Base-by-base conservation (phyloP, 352 stramenopile genomes). In the Globisporangium rhizosaccharum region DNA sequence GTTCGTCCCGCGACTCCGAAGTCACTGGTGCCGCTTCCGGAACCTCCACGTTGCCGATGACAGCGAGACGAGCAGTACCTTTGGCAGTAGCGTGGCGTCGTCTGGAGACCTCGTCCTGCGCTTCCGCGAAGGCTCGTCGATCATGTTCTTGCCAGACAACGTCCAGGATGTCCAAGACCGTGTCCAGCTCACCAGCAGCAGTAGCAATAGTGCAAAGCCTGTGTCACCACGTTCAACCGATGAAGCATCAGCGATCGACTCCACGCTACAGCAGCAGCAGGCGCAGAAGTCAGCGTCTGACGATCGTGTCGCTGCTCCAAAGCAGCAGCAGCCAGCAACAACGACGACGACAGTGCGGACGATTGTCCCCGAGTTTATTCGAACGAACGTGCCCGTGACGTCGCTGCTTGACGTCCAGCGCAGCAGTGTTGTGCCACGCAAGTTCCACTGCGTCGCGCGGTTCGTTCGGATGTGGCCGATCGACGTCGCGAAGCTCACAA, bases 1-100 rank as follows among this genome's bases (percentile, higher is more conserved):
- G 1, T 88, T 90, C 45, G 37, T 71, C 0, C 45, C 74, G 3
- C 36, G 49, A 33, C 71, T 87, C 18, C 61, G 68, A 7, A 58
- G 42, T 1, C 61, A 81, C 10, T 92, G 82, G 82, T 88, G 76
- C 51, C 82, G 82, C 20, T 90, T 92, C 45, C 76, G 82, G 26
- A 92, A 92, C 49, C 60, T 92, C 23, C 63, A 74, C 1, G 66
- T 92, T 3, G 70, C 65, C 23, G 61, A 63, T n/a, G 66, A 75
- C 28, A 69, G 77, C 30, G 62, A 56, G 8, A 57, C 64, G 14
- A 56, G 63, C 37, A 20, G 20, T 20, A 28, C 2, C 11, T 46
- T n/a, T 20, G 18, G 18, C 14, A 36, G 30, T 33, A 33, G 15
- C n/a, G 12, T 6, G 17, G 23, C 51, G 59, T 44, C 44, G 39